Evolutionary conservation across 129 eudicot genomes (phyloP), one percentile per base, ranked within the genome.

Genomic region (Smallanthus sonchifolius): DNA sequence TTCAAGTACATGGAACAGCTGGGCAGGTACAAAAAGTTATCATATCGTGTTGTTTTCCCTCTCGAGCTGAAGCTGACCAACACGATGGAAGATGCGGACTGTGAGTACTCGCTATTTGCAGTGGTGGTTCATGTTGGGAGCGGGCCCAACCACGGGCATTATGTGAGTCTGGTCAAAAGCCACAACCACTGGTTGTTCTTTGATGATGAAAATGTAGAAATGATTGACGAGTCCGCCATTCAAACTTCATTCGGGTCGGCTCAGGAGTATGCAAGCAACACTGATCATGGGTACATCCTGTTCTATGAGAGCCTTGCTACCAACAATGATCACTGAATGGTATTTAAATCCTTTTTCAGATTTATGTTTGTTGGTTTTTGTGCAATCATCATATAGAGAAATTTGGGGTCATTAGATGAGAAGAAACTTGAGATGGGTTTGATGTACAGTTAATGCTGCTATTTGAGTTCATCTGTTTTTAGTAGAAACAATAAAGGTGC

Each of bases 141-240:
- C 13, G 94, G 94, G 73, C 94, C 94, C 49, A 88, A 88, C 77
- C 94, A 88, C 2, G 90, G 94, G 3, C 94, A 88, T 64, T 88
- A 88, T 6, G 94, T 88, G 13, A 84, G 94, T 72, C 80, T 88
- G 35, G 94, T 88, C 65, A 88, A 88, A 75, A 88, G 94, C 79
- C 90, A 85, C 51, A 83, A 85, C 66, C 90, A 88, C 72, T 90
- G 96, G 94, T 48, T 90, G 16, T 86, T 83, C 70, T 90, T 90
- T 66, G 96, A 87, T 63, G 96, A 90, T 56, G 96, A 90, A 51
- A 90, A 90, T 65, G 94, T 88, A 14, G 94, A 88, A 79, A 88
- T 88, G 85, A 88, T 85, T 11, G 94, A 88, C 19, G 94, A 88
- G 72, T 83, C 90, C 6, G 90, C 86, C 2, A 88, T 88, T 35